phyloP scores from a whole-genome alignment of 2,329 filamentous ascomycete species.

The Pseudopithomyces maydicus region DNA sequence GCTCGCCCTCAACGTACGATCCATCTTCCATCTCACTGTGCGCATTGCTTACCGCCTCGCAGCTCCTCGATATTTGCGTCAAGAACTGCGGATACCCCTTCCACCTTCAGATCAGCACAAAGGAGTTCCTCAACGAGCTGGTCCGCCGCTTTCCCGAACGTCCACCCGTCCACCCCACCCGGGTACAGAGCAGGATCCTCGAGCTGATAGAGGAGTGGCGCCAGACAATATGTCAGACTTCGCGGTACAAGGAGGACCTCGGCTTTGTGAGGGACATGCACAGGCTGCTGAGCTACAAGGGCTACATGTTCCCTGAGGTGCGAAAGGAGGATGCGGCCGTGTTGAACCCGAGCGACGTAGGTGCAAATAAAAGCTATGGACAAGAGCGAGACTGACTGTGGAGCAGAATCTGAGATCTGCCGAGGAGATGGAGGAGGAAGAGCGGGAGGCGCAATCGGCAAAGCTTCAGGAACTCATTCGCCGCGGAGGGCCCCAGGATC shows the following conservation, averaged over 20 bases:
- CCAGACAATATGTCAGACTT: conserved; percentile 97
- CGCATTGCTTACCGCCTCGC: conserved; percentile 29
- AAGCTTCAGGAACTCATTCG: conserved; percentile 97
- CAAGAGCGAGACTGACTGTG: conserved; percentile 20
- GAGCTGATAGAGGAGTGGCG: conserved; percentile 99
- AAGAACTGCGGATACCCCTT: conserved; percentile 99
- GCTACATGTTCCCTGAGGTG: conserved; percentile 93
- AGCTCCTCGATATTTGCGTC: conserved; percentile 96
- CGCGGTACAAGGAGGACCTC: conserved; percentile 94
- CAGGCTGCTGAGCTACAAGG: conserved; percentile 91
- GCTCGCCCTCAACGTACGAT: conserved; percentile 73
- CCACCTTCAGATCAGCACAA: conserved; percentile 97
- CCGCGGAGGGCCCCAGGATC: conserved; percentile 85
- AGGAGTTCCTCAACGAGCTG: conserved; percentile 98
- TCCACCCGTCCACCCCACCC: conserved; percentile 81
- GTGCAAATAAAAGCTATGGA: conserved; percentile 44
- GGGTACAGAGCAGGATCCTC: conserved; percentile 90
- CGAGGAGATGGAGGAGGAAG: conserved; percentile 98
- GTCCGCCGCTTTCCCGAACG: conserved; percentile 94
- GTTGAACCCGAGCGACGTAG: conserved; percentile 92
- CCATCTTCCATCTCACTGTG: conserved; percentile 14
- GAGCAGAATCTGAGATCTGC: conserved; percentile 89
- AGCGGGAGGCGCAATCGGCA: conserved; percentile 92
- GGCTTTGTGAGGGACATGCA: conserved; percentile 99
- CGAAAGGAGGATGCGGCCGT: conserved; percentile 93